A percentile compares a stretch with the other conserved stretches of the same genome.
phyloP scores from a whole-genome alignment of 2,329 filamentous ascomycete species.

The Colletotrichum sublineola region DNA sequence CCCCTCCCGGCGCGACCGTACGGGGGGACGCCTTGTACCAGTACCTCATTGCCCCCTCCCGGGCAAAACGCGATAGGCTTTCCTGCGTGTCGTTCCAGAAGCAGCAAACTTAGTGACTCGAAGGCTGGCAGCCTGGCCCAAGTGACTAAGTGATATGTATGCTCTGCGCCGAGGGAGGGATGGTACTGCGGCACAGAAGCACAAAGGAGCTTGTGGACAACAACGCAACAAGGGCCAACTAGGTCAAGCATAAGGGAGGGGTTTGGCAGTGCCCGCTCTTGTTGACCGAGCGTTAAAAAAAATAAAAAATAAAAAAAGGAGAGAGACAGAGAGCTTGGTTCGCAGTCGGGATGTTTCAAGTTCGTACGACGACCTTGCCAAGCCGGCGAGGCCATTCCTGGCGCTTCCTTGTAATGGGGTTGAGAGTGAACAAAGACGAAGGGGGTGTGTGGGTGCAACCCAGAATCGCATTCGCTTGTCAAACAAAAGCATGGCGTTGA shows the following conservation, averaged over 20 bases:
- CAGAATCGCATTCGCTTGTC: slow-evolving; percentile 3
- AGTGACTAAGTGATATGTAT: slow-evolving; percentile 6
- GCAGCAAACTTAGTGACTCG: not conserved
- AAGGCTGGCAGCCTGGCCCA: not conserved
- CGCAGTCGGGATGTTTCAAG: slow-evolving; percentile 34
- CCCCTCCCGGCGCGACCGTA: too few species aligned
- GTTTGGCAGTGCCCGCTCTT: not conserved
- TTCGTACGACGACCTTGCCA: slow-evolving; percentile 38
- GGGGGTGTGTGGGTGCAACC: not conserved
- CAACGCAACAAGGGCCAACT: not conserved
- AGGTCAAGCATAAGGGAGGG: not conserved
- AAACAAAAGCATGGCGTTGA: slow-evolving; percentile 1
- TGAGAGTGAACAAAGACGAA: not conserved
- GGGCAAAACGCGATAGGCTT: slow-evolving; percentile 1
- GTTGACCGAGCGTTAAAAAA: slow-evolving; percentile 30
- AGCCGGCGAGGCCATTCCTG: slow-evolving; percentile 27
- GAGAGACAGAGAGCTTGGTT: slow-evolving; percentile 21
- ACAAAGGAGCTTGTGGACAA: not conserved
- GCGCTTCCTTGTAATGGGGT: slow-evolving; percentile 23
- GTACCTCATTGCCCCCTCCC: not conserved
- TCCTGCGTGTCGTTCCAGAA: slow-evolving; percentile 19
- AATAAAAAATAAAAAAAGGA: not conserved
- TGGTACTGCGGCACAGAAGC: not conserved
- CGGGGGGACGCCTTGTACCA: too few species aligned
- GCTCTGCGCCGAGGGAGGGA: not conserved